Conservation (phyloP, 2,329 filamentous ascomycete species). For the Aspergillus arachidicola region DNA sequence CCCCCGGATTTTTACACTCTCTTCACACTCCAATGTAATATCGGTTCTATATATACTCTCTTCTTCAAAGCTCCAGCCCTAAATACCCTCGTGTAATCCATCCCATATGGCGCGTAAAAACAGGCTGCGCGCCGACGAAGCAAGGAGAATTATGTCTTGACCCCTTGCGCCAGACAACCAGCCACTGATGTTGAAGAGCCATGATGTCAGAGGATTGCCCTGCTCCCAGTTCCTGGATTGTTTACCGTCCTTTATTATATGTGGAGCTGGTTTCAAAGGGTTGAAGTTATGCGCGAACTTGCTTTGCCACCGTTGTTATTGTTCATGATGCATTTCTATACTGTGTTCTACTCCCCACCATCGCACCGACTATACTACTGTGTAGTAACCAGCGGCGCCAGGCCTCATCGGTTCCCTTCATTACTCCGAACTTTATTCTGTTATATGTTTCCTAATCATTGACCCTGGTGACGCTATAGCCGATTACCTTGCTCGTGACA, state of each 20-base stretch:
- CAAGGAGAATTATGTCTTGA: constrained; percentile 3
- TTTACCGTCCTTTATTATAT: background rate
- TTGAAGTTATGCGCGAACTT: background rate
- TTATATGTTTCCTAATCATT: constrained; percentile 17
- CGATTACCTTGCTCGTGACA: constrained; percentile 13
- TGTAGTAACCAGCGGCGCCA: constrained; percentile 5
- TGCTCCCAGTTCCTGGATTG: background rate
- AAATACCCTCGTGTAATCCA: constrained; percentile 4
- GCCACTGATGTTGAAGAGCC: constrained; percentile 4
- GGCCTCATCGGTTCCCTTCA: background rate
- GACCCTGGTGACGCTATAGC: constrained; percentile 19
- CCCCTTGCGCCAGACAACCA: constrained; percentile 8
- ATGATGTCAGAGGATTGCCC: constrained; percentile 4
- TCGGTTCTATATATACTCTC: background rate
- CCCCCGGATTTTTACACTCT: background rate
- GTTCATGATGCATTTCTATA: constrained; percentile 9
- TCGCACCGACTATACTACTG: constrained; percentile 1
- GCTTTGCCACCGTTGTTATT: constrained; percentile 9
- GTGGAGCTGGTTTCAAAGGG: constrained; percentile 2
- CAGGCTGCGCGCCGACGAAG: background rate
- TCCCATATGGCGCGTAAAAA: constrained; percentile 1
- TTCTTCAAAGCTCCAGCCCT: background rate
- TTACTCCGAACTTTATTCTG: constrained; percentile 1
- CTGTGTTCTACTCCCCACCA: constrained; percentile 1
- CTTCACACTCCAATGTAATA: background rate